Percentiles rank a stretch among this genome's conserved stretches.
Evolutionary conservation across 805 yeast genomes (phyloP).

Genomic region (Starmerella vaccinii): DNA sequence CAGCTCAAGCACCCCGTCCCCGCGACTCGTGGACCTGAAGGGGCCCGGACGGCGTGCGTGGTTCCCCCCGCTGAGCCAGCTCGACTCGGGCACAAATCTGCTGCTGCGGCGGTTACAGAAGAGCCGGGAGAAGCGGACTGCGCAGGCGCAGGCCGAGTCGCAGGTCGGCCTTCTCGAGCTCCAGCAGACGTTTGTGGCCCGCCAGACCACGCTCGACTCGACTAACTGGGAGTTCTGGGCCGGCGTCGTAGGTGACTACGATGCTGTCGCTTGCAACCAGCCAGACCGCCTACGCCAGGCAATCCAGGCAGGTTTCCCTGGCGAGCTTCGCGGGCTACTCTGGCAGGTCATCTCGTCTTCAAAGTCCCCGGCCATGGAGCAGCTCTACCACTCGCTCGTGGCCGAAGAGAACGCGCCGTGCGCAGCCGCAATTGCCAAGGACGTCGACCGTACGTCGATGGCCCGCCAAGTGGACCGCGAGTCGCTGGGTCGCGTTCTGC

Average conservation of each 20-base stretch:
- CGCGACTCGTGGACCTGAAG: conserved; percentile 15
- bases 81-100: conserved; percentile 14
- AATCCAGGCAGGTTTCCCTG: conserved; percentile 70
- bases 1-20: neutral
- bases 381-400: conserved; percentile 42
- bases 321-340: conserved; percentile 72
- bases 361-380: conserved; percentile 53
- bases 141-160: conserved; percentile 42
- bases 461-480: conserved; percentile 47
- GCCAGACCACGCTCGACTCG: conserved; percentile 16
- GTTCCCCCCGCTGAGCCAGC: conserved; percentile 13
- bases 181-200: conserved; percentile 29
- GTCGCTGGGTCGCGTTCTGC: conserved; percentile 63
- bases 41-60: conserved; percentile 18
- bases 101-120: conserved; percentile 24
- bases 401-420: conserved; percentile 47
- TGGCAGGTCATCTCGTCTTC: conserved; percentile 87
- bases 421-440: conserved; percentile 70
- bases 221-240: conserved; percentile 65
- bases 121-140: conserved; percentile 19
- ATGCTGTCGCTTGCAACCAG: conserved; percentile 50
- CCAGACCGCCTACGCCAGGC: conserved; percentile 51
- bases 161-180: conserved; percentile 35
- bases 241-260: conserved; percentile 63
- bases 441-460: conserved; percentile 75